A percentile compares a stretch with the other conserved stretches of the same genome.
These are phyloP conservation scores for Diaporthe amygdali DNA, from an alignment of 2,329 filamentous ascomycete species.

Conservation along the genomic window DNA sequence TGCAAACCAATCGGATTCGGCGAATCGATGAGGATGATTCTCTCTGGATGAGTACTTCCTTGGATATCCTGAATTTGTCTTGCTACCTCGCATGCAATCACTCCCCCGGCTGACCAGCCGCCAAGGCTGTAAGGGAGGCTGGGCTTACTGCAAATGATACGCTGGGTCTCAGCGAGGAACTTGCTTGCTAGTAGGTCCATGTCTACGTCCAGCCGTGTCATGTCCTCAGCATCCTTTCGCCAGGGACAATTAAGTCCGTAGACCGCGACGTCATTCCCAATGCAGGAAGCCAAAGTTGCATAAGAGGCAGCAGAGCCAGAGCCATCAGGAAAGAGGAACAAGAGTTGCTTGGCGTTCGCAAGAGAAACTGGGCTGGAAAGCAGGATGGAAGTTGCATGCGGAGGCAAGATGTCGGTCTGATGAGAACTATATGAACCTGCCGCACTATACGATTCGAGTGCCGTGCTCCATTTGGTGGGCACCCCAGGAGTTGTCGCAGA, in stretches of 20 bases:
- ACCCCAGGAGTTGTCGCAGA: background rate
- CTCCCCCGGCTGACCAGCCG: constrained; percentile 11
- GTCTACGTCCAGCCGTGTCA: background rate
- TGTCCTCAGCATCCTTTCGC: background rate
- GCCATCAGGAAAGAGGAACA: constrained; percentile 16
- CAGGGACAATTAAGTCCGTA: constrained; percentile 5
- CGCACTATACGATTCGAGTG: background rate
- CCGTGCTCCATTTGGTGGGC: background rate
- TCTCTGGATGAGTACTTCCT: background rate
- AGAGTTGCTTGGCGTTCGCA: background rate
- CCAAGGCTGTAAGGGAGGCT: background rate
- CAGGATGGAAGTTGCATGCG: background rate
- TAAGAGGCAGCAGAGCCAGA: constrained; percentile 10
- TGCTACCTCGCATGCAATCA: background rate
- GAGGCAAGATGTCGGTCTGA: background rate
- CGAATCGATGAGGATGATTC: background rate
- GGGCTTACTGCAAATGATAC: background rate
- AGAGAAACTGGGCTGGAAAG: background rate
- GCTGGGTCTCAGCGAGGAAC: background rate
- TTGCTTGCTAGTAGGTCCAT: background rate
- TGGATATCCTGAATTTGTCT: background rate
- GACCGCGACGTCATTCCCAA: background rate
- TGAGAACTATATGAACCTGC: background rate
- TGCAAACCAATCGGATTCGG: background rate
- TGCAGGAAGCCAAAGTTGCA: background rate